Base-by-base conservation (phyloP, 495 filamentous ascomycete genomes). In the Thermochaetoides thermophila region DNA sequence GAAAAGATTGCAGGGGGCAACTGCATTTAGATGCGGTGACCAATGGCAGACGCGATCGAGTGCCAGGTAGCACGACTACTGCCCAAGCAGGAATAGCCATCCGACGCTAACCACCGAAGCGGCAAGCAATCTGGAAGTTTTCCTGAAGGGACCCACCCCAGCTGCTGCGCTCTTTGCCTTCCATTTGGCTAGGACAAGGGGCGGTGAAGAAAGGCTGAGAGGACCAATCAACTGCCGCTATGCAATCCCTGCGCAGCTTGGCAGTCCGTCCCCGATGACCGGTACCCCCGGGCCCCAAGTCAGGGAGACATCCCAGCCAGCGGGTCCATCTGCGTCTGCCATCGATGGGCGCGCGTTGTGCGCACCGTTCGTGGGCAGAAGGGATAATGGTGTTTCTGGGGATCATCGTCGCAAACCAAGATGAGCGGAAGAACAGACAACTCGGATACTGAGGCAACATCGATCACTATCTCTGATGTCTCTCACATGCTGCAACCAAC, bases 21-120 rank as follows among this genome's bases (percentile, higher is more conserved):
- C 27, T 17, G 18, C 13, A 49, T 46, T 54, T 59, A 61, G 48
- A 63, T 61, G 57, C 61, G 57, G 34, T 54, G 55, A 39, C 63
- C 63, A 66, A 65, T 65, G 48, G 48, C 43, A 40, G 46, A 38
- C 16, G 32, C 14, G 16, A 19, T 21, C 38, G 17, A 29, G 31
- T 40, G 43, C 50, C 46, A 41, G 55, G 48, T 46, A 53, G 28
- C 49, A 55, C 40, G 27, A 41, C 43, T 39, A 31, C 39, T 57
- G 52, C 59, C 63, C 45, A 58, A 65, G 49, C 29, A 55, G 60
- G 46, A 56, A 51, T 54, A 45, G 53, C 47, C 38, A 41, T 38
- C 59, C 60, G 60, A 53, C 39, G 46, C 54, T 59, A 61, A 45
- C 54, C 59, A 60, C 46, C 52, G 44, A 53, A 35, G 34, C 29